Evolutionary conservation across 371 early-diverging fungal genomes (phyloP).

Genomic region (Amoeboaphelidium protococcarum): DNA sequence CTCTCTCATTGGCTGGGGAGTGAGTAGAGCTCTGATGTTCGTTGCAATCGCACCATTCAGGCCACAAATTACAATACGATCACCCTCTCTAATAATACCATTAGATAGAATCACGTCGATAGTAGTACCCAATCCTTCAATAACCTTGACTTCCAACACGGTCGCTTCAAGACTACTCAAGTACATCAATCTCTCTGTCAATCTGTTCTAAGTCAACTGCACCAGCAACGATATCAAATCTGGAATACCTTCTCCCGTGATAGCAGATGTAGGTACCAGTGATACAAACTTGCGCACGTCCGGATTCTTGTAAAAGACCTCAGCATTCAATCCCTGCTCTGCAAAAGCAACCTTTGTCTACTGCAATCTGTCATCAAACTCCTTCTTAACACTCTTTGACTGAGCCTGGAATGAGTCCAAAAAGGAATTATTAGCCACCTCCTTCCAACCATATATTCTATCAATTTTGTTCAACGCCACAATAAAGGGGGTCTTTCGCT

Average conservation of each 20-base stretch:
- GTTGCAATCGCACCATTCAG: constrained; percentile 93
- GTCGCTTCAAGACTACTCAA: constrained; percentile 91
- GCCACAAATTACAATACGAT: constrained; percentile 90
- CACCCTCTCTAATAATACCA: constrained; percentile 91
- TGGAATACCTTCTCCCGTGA: constrained; percentile 98
- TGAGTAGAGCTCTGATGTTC: constrained; percentile 73
- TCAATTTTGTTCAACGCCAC: constrained; percentile 99
- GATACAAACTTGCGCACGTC: constrained; percentile 88
- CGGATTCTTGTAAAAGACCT: constrained; percentile 84
- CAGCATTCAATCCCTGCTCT: constrained; percentile 91
- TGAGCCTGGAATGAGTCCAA: constrained; percentile 54
- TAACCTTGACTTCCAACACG: constrained; percentile 98
- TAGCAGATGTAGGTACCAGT: constrained; percentile 95
- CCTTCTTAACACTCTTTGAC: constrained; percentile 37
- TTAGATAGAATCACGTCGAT: constrained; percentile 97
- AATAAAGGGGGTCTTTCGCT: constrained; percentile 96
- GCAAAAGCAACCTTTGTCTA: constrained; percentile 71
- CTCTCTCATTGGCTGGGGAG: constrained; percentile 97
- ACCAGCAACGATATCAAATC: constrained; percentile 86
- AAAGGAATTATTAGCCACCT: constrained; percentile 55
- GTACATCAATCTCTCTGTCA: constrained; percentile 90
- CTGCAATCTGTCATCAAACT: constrained; percentile 68
- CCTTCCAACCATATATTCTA: constrained; percentile 90
- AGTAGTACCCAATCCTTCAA: constrained; percentile 97
- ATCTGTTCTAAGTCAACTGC: constrained; percentile 74